Evolutionary conservation across 1,139 yeast species (phyloP).

Genomic region (Geotrichum citri-aurantii): DNA sequence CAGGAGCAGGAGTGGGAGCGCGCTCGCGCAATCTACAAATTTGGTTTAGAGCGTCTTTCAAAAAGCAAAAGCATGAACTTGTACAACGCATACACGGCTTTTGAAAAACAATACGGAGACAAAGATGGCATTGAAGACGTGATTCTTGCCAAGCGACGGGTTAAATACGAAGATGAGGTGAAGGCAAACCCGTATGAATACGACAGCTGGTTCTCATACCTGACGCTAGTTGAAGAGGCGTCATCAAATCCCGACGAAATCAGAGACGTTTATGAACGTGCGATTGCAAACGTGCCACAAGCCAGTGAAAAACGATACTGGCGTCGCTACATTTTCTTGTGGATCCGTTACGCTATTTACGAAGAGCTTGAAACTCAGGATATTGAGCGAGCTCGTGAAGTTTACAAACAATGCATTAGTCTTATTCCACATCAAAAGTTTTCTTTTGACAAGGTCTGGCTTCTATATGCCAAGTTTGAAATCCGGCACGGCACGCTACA

Average conservation of each 20-base stretch:
- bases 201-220: slow-evolving; percentile 77
- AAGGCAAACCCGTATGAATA: slow-evolving; percentile 50
- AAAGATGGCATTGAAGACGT: slow-evolving; percentile 49
- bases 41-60: slow-evolving; percentile 48
- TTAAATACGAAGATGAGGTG: slow-evolving; percentile 49
- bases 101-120: slow-evolving; percentile 63
- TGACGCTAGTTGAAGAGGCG: slow-evolving; percentile 45
- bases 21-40: slow-evolving; percentile 54
- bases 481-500: slow-evolving; percentile 50
- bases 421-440: slow-evolving; percentile 54
- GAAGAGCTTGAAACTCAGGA: slow-evolving; percentile 50
- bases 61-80: slow-evolving; percentile 40
- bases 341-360: slow-evolving; percentile 63
- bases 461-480: slow-evolving; percentile 65
- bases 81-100: slow-evolving; percentile 47
- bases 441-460: slow-evolving; percentile 73
- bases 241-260: slow-evolving; percentile 30
- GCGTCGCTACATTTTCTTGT: slow-evolving; percentile 63
- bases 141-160: slow-evolving; percentile 49
- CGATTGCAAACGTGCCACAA: slow-evolving; percentile 43
- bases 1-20: slow-evolving; percentile 58
- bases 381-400: slow-evolving; percentile 43
- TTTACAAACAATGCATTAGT: slow-evolving; percentile 48
- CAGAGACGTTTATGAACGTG: slow-evolving; percentile 43
- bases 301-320: slow-evolving; percentile 41